Base-by-base conservation (phyloP, 371 early-diverging fungal species). In the Lichtheimia ornata region DNA sequence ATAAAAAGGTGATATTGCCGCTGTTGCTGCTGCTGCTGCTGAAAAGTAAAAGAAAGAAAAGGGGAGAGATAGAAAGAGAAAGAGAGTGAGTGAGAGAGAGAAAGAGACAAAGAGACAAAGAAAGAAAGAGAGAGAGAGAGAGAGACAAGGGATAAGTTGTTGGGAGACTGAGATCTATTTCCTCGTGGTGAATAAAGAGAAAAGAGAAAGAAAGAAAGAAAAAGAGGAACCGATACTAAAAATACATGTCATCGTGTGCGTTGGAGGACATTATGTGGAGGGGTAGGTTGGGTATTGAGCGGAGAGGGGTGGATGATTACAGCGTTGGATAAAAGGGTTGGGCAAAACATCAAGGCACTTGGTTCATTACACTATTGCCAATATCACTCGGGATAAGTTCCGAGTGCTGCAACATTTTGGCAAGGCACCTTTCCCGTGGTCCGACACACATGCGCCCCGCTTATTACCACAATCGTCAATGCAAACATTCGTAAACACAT, bases 141-240 rank as follows among this genome's bases (percentile, higher is more conserved):
- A 22, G 22, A 22, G 22, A 22, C 22, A 22, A 22, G 25, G 24
- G 11, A 35, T 35, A 11, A 9, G 6, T 35, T 35, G 35, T 35
- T 18, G 56, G 20, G 18, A 42, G 40, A 51, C 44, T 53, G 28
- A 53, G 52, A 22, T 30, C 74, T 64, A 20, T 72, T 53, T 43
- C 59, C 53, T 14, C 70, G 56, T 18, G 50, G 28, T 50, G 25
- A 30, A 47, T 55, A 43, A n/a, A 47, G 42, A 45, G 42, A 45
- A 28, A 17, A 24, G 18, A 22, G 28, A 50, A 30, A 28, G 43
- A 41, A 17, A 28, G 27, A 56, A 12, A 45, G 9, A 56, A 22
- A 44, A 24, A 25, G 24, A 56, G 18, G 20, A 47, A 47, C n/a
- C 18, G 47, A n/a, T 47, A 22, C 47, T 47, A 47, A 47, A 47